phyloP scores from a whole-genome alignment of 495 filamentous ascomycete species.

The Neurospora sp. region DNA sequence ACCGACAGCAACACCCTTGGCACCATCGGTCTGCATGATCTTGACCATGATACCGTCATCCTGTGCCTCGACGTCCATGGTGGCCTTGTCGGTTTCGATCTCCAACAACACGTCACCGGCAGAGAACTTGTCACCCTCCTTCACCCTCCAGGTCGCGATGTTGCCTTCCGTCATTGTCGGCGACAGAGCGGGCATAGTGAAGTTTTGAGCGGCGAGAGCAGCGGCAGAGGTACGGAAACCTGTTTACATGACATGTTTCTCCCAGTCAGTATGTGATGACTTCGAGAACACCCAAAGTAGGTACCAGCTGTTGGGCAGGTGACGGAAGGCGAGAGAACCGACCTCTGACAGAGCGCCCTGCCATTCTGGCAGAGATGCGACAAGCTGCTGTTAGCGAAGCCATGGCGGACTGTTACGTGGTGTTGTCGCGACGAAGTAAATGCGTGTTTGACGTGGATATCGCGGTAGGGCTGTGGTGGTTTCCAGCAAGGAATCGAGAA shows the following conservation, averaged over 20 bases:
- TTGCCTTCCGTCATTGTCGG: conserved; percentile 85
- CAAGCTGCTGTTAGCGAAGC: conserved; percentile 43
- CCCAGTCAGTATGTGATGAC: not conserved
- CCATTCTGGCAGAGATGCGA: conserved; percentile 37
- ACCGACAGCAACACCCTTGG: conserved; percentile 63
- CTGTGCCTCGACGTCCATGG: conserved; percentile 85
- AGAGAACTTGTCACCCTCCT: conserved; percentile 65
- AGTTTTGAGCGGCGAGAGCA: conserved; percentile 57
- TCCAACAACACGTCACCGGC: conserved; percentile 76
- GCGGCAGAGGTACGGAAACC: conserved; percentile 53
- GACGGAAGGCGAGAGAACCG: conserved; percentile 9
- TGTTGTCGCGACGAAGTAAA: not conserved
- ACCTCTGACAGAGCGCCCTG: conserved; percentile 40
- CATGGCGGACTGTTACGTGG: conserved; percentile 25
- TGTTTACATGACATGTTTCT: conserved; percentile 18
- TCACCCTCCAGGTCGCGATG: conserved; percentile 65
- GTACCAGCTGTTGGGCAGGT: not conserved
- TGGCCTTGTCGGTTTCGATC: conserved; percentile 82
- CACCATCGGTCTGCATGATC: conserved; percentile 60
- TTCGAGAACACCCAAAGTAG: not conserved
- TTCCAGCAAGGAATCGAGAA: not conserved
- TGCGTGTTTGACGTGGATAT: not conserved
- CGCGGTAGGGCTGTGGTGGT: not conserved
- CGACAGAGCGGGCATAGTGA: conserved; percentile 79
- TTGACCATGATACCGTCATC: conserved; percentile 73